Evolutionary conservation across 768 basidiomycete species (phyloP), one percentile per base, ranked within the genome.

Genomic region (Tylopilus vinaceipallidus): DNA sequence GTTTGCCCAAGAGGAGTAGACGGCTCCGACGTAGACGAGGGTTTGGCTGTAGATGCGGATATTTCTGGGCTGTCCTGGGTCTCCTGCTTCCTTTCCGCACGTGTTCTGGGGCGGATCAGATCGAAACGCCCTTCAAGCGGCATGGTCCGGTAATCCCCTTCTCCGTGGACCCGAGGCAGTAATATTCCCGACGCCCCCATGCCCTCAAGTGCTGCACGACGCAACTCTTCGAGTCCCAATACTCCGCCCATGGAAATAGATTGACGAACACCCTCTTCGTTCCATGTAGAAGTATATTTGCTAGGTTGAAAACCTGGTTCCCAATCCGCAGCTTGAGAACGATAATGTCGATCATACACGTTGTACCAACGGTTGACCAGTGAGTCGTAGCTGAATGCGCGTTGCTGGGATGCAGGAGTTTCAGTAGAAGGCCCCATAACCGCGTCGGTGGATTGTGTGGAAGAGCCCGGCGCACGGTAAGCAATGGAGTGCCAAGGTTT

Each of bases 331-430:
- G 74, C 59, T 29, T 80, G 70, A 1, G 87, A 78, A 44, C 91
- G 88, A 66, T 89, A 91, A 67, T 95, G 82, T 39, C 72, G 81
- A 73, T 98, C 94, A 61, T 95, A 99, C 19, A 95, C 84, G 27
- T 79, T 77, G 68, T 82, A 95, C 95, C 95, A 99, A 35, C 85
- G 82, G 65, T 95, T 86, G 26, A 97, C 80, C 27, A 99, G 84
- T 7, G 87, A 79, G 49, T 77, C 74, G 58, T 92, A 95, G 68
- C 87, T 81, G 59, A 91, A 90, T 27, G 80, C 79, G 57, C 74
- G 77, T 42, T 77, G 71, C 16, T 45, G 59, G 52, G 56, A 29
- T 37, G 41, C 4, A 17, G 46, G 19, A 14, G 42, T 33, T 42
- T 57, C 53, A 17, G 49, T 22, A 23, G 47, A 39, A 34, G 67